These are phyloP conservation scores for Phytopythium sindhum DNA, from an alignment of 352 stramenopile species.

Conservation along the genomic window DNA sequence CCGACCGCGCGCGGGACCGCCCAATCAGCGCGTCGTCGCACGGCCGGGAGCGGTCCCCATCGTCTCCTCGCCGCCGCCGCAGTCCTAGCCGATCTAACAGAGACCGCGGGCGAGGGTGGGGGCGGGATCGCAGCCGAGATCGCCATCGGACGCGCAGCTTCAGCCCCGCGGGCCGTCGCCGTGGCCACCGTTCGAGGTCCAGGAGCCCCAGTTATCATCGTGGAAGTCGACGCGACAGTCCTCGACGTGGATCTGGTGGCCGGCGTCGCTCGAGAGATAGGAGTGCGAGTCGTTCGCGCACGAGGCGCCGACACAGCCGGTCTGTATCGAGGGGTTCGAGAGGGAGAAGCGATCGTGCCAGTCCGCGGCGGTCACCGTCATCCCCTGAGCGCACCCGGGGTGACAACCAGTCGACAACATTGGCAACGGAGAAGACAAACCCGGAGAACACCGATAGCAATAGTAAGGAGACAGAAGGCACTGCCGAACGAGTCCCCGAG, in stretches of 20 bases:
- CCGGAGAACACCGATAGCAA: not conserved
- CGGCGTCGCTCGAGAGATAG: not conserved
- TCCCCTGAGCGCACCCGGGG: not conserved
- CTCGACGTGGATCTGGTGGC: not conserved
- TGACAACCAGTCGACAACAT: not conserved
- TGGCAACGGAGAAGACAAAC: not conserved
- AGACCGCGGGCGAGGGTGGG: not conserved
- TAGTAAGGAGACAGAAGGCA: not conserved
- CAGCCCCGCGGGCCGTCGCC: not conserved
- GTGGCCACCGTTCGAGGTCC: slow-evolving; percentile 3
- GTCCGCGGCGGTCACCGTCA: not conserved
- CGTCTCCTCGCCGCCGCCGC: not conserved
- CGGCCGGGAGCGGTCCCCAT: not conserved
- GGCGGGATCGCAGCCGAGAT: slow-evolving; percentile 10
- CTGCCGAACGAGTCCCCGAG: not conserved
- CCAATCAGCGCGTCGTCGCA: slow-evolving; percentile 1
- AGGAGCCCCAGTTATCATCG: slow-evolving; percentile 3
- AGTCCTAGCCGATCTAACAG: slow-evolving; percentile 8
- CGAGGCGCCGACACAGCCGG: not conserved
- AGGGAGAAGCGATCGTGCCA: not conserved
- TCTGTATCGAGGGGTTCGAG: slow-evolving; percentile 2
- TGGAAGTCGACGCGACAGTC: not conserved
- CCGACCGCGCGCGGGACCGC: not conserved
- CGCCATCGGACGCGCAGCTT: slow-evolving; percentile 5
- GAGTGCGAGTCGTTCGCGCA: not conserved